Percentiles rank a stretch among this genome's conserved stretches.
These are phyloP conservation scores for Ensete glaucum DNA, from an alignment of 176 grass and related monocot species.

Conservation along the genomic window DNA sequence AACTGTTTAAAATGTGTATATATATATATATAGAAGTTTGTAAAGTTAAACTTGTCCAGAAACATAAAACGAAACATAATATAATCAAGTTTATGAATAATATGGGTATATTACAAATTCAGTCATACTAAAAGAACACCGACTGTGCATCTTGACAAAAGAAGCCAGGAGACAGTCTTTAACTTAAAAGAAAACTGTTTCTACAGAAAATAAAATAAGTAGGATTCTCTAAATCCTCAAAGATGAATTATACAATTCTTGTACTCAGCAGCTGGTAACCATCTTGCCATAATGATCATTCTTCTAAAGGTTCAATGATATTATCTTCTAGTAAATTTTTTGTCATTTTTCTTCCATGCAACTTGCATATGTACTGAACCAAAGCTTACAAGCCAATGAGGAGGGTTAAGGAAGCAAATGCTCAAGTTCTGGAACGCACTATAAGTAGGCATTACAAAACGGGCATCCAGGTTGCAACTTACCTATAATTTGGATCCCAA, in stretches of 20 bases:
- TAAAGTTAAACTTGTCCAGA: neutral
- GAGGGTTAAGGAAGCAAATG: neutral
- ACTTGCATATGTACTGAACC: neutral
- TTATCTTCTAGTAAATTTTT: neutral
- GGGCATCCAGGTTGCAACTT: neutral
- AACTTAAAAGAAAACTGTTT: neutral
- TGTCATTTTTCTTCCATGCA: neutral
- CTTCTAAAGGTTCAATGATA: neutral
- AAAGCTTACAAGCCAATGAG: neutral
- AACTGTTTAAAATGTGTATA: neutral
- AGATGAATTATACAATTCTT: neutral
- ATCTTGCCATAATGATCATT: neutral
- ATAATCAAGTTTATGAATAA: neutral
- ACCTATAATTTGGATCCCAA: conserved; percentile 98
- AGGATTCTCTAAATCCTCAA: neutral
- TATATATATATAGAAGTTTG: neutral
- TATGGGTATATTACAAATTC: neutral
- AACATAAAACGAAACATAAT: neutral
- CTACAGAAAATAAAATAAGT: neutral
- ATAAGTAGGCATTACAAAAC: neutral
- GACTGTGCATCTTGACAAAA: neutral
- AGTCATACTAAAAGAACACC: neutral
- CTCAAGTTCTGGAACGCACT: neutral
- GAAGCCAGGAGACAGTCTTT: neutral
- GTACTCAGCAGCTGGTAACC: neutral